Conservation (phyloP, 2,329 filamentous ascomycete genomes). For the Elsinoe batatas region DNA sequence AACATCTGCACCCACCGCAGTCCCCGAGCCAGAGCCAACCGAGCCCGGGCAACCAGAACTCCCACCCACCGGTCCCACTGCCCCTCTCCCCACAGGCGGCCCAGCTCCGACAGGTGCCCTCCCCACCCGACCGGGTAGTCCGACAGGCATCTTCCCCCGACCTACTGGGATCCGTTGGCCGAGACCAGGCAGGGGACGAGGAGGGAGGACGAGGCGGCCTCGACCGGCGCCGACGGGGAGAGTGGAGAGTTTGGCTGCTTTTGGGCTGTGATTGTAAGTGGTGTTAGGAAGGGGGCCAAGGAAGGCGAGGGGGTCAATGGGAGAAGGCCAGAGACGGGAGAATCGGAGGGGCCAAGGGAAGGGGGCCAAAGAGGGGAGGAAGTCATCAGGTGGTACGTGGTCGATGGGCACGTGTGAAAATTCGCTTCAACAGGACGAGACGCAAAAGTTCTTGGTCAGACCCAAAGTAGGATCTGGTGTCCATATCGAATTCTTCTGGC, state of each 20-base stretch:
- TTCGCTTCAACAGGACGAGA: too few relatives aligned
- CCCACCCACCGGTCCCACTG: not conserved
- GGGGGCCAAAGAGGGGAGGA: not conserved
- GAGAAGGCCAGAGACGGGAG: not conserved
- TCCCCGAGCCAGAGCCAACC: not conserved
- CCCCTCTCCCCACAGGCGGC: not conserved
- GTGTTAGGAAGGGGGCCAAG: not conserved
- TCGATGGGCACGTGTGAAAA: too few relatives aligned
- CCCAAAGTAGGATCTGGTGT: too few relatives aligned
- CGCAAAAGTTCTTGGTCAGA: too few relatives aligned
- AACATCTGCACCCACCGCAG: not conserved
- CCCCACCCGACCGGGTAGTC: not conserved
- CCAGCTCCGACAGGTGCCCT: not conserved
- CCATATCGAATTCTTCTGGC: too few relatives aligned
- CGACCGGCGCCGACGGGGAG: not conserved
- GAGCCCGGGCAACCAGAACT: not conserved
- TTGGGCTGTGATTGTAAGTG: not conserved
- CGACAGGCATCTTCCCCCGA: not conserved
- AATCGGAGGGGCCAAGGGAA: too few relatives aligned
- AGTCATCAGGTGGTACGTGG: too few relatives aligned
- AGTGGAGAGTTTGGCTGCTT: not conserved
- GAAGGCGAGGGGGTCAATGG: not conserved
- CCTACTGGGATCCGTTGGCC: not conserved
- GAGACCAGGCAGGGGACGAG: not conserved
- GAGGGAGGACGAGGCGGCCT: not conserved